Evolutionary conservation across 148 eudicot species (phyloP).

Genomic region (Pharnaceum exiguum): DNA sequence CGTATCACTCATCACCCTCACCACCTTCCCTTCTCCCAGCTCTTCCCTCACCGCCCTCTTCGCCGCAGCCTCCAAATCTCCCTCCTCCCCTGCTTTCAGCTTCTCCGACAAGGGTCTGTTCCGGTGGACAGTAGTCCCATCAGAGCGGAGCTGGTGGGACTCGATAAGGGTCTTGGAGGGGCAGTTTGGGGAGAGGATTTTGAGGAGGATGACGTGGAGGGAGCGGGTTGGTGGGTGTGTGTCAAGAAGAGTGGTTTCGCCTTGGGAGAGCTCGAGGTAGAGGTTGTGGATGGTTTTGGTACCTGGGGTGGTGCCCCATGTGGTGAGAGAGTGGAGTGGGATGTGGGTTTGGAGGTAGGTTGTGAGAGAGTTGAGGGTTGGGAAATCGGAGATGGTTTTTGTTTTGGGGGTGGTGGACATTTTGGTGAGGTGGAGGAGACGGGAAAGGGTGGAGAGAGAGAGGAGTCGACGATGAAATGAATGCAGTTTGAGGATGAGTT

Average conservation of each 20-base stretch:
- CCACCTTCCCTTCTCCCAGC: constrained; percentile 48
- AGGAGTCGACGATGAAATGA: constrained; percentile 23
- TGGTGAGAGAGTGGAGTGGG: constrained; percentile 60
- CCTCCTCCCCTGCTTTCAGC: constrained; percentile 31
- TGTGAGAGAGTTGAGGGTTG: constrained; percentile 61
- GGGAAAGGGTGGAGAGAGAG: constrained; percentile 16
- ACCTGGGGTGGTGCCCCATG: constrained; percentile 90
- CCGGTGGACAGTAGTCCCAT: constrained; percentile 54
- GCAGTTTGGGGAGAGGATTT: too few species aligned
- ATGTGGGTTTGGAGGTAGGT: constrained; percentile 74
- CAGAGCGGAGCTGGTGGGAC: constrained; percentile 72
- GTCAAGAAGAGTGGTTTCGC: constrained; percentile 68
- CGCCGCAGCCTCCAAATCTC: constrained; percentile 54
- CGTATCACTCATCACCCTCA: constrained; percentile 46
- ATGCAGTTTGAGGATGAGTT: constrained; percentile 12
- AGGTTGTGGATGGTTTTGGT: constrained; percentile 86
- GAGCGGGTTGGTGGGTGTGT: constrained; percentile 63
- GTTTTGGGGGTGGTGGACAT: constrained; percentile 43
- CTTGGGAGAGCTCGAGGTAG: constrained; percentile 81
- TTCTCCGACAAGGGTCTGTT: constrained; percentile 25
- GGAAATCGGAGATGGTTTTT: constrained; percentile 19
- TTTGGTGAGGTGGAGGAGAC: constrained; percentile 7
- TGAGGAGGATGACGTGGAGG: constrained; percentile 64
- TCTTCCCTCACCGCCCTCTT: constrained; percentile 73
- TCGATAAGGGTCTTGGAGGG: constrained; percentile 48